Evolutionary conservation across 2,329 filamentous ascomycete species (phyloP).

Genomic region (Plenodomus biglobosus): DNA sequence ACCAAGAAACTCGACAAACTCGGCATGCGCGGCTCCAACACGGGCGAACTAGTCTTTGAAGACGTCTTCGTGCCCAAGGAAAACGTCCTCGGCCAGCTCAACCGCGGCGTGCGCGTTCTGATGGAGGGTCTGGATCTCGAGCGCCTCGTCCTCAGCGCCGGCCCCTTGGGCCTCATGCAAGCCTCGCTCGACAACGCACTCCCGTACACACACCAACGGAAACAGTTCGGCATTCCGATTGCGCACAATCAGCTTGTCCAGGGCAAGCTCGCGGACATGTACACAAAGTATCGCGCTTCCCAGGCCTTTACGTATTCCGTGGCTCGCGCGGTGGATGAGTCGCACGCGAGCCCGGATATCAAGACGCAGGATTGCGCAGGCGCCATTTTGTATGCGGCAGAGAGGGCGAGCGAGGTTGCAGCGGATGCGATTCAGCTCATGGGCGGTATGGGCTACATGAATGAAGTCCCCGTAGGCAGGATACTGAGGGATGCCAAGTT

Average conservation of each 20-base stretch:
- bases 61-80: constrained; percentile 83
- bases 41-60: constrained; percentile 89
- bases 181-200: constrained; percentile 80
- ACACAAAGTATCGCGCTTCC: constrained; percentile 84
- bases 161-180: constrained; percentile 93
- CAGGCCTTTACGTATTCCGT: constrained; percentile 86
- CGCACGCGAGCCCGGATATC: constrained; percentile 57
- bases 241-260: constrained; percentile 93
- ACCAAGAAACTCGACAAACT: constrained; percentile 94
- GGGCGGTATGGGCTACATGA: constrained; percentile 93
- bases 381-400: constrained; percentile 88
- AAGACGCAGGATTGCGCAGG: constrained; percentile 91
- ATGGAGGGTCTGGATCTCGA: constrained; percentile 98
- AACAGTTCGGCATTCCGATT: constrained; percentile 84
- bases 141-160: constrained; percentile 85
- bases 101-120: constrained; percentile 83
- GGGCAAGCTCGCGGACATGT: constrained; percentile 94
- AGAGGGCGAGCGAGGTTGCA: constrained; percentile 82
- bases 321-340: constrained; percentile 70
- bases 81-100: constrained; percentile 76
- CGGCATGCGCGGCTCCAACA: constrained; percentile 96
- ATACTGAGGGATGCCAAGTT: constrained; percentile 77
- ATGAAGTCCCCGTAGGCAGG: constrained; percentile 88
- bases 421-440: constrained; percentile 89
- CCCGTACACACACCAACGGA: constrained; percentile 84